Evolutionary conservation across 192 early-diverging fungal genomes (phyloP), one percentile per base, ranked within the genome.

Genomic region (Backusella tarrabulga): DNA sequence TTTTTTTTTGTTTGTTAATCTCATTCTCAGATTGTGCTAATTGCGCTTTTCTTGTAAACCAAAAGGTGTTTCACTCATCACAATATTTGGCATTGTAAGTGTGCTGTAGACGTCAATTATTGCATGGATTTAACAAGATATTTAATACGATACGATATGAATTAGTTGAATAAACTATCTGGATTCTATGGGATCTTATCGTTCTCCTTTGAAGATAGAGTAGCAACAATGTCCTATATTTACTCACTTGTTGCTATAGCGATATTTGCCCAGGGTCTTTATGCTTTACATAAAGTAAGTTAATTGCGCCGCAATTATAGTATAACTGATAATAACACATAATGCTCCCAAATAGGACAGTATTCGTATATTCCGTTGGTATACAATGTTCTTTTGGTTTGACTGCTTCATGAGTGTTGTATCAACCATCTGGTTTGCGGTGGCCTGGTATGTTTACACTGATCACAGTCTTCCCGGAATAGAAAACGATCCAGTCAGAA

Each of bases 91-190:
- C 6, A 75, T 75, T 75, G 74, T 75, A 75, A 68, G 74, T 23
- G 14, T 34, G 36, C 68, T 23, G 1, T 50, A 50, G n/a, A n/a
- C 36, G 14, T 21, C 15, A 0, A n/a, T 63, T 21, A 68, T 34
- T n/a, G 34, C 29, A 68, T 26, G 3, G 9, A 26, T 23, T 32
- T 14, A n/a, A 29, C 60, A 44, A 17, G 42, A 44, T 44, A 44
- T 50, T 50, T 50, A 21, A 50, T 17, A 44, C 42, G 12, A 44
- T 44, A 56, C 26, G 26, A 63, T 29, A 14, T 63, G 54, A 9
- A 60, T 36, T 75, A 84, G 83, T 23, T 84, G 21, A 84, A 84
- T 60, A 84, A 84, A 29, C 44, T 84, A 32, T 78, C 76, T 67
- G 83, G 79, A n/a, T 72, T 80, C 29, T 84, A 77, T 63, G 83